phyloP scores from a whole-genome alignment of 192 early-diverging fungal genomes.

The Coemansia aciculifera region DNA sequence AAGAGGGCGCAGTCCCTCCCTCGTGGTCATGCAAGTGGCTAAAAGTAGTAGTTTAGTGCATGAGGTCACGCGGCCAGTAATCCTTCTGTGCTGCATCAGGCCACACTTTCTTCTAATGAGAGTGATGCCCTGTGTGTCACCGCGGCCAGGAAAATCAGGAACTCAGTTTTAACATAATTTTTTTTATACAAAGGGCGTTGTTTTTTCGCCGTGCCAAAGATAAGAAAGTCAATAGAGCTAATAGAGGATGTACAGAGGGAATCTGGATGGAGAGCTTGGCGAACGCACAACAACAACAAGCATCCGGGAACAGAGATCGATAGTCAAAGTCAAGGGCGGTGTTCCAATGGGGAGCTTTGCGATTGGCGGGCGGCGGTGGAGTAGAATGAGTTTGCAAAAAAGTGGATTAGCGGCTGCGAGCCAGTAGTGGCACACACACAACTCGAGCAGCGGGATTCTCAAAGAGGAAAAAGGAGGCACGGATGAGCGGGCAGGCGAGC shows the following conservation, averaged over 20 bases:
- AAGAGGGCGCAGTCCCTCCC: not conserved
- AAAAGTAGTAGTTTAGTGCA: not conserved
- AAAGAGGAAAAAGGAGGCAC: not conserved
- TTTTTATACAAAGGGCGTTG: slow-evolving; percentile 5
- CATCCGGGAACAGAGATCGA: not conserved
- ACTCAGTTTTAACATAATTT: not conserved
- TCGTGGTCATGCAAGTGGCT: not conserved
- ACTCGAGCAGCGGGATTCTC: not conserved
- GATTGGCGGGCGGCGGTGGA: not conserved
- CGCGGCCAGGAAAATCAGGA: not conserved
- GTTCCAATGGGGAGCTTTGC: slow-evolving; percentile 6
- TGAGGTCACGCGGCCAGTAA: not conserved
- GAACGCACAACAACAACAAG: not conserved
- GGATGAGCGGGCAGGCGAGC: too few species aligned
- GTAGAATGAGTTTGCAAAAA: not conserved
- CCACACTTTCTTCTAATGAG: not conserved
- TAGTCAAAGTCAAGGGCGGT: not conserved
- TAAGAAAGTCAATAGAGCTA: not conserved
- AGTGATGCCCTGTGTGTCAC: not conserved
- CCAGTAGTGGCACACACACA: not conserved
- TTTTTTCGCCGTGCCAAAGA: not conserved
- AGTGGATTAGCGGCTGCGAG: not conserved
- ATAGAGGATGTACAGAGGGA: not conserved
- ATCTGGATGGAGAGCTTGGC: not conserved
- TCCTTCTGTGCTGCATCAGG: not conserved